phyloP scores from a whole-genome alignment of 176 grass and related monocot species.

The Calamus simplicifolius region DNA sequence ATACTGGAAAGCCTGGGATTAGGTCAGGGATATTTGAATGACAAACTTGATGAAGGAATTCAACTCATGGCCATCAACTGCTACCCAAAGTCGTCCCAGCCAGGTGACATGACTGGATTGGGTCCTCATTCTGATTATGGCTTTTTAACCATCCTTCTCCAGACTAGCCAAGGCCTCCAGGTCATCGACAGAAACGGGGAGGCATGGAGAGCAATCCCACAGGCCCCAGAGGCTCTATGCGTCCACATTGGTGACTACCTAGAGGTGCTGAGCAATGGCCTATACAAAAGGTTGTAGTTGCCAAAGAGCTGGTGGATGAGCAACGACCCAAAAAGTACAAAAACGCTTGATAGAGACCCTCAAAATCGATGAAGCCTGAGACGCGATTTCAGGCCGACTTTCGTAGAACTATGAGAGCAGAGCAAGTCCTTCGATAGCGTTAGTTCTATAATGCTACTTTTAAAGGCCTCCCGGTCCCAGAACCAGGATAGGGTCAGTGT shows the following conservation, averaged over 20 bases:
- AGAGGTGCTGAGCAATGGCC: slow-evolving; percentile 75
- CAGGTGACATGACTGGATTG: slow-evolving; percentile 31
- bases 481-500: too few relatives aligned
- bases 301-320: slow-evolving; percentile 44
- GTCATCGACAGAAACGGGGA: slow-evolving; percentile 28
- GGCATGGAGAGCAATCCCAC: slow-evolving; percentile 35
- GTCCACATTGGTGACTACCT: slow-evolving; percentile 68
- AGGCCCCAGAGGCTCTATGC: slow-evolving; percentile 22
- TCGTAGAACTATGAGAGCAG: too few relatives aligned
- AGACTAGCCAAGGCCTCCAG: slow-evolving; percentile 53
- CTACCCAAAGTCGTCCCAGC: slow-evolving; percentile 30
- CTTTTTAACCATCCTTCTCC: slow-evolving; percentile 62
- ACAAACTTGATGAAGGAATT: slow-evolving; percentile 45
- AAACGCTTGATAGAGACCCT: slow-evolving; percentile 41
- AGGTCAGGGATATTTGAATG: slow-evolving; percentile 23
- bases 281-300: slow-evolving; percentile 37
- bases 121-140: slow-evolving; percentile 61
- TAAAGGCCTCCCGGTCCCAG: too few relatives aligned
- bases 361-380: slow-evolving; percentile 22
- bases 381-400: not conserved
- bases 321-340: slow-evolving; percentile 44
- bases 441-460: too few relatives aligned
- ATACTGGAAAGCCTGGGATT: slow-evolving; percentile 61
- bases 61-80: slow-evolving; percentile 59
- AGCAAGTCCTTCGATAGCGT: too few relatives aligned